These are phyloP conservation scores for Allomyces javanicus DNA, from an alignment of 192 early-diverging fungal genomes.

Conservation along the genomic window DNA sequence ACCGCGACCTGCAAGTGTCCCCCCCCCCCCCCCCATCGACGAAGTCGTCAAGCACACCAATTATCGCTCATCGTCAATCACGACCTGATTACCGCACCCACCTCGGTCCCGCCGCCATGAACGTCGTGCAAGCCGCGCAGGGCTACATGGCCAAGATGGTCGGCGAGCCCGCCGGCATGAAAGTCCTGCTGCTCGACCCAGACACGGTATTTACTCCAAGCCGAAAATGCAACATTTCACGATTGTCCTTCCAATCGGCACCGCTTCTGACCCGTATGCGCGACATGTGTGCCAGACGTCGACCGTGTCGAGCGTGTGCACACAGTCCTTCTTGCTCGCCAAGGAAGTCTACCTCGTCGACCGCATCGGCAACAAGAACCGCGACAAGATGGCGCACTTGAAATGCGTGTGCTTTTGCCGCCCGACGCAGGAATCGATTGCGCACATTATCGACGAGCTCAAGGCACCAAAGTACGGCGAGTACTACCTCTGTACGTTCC, in stretches of 20 bases:
- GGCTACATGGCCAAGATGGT: constrained; percentile 86
- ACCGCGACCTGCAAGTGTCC: no score
- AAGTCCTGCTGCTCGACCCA: constrained; percentile 78
- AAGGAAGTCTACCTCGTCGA: constrained; percentile 91
- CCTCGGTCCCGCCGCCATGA: no score
- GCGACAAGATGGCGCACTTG: constrained; percentile 85
- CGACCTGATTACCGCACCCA: no score
- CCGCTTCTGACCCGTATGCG: neutral
- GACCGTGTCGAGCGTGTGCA: constrained; percentile 80
- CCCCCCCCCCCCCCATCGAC: no score
- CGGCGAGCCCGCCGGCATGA: constrained; percentile 82
- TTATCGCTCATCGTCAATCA: no score
- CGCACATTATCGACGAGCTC: constrained; percentile 74
- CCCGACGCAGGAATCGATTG: constrained; percentile 66
- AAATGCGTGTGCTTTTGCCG: constrained; percentile 86
- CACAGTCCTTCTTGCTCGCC: constrained; percentile 77
- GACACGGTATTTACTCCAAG: no score
- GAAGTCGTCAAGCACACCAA: no score
- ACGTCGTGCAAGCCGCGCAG: constrained; percentile 30
- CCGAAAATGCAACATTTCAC: neutral
- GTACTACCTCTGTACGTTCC: constrained; percentile 70
- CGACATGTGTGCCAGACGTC: constrained; percentile 55
- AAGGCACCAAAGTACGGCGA: constrained; percentile 82
- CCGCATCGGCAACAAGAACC: constrained; percentile 58
- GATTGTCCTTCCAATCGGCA: neutral